Percentiles rank a stretch among this genome's conserved stretches.
Evolutionary conservation across 345 rosid species (phyloP).

Genomic region (Eucalyptus dawsonii): DNA sequence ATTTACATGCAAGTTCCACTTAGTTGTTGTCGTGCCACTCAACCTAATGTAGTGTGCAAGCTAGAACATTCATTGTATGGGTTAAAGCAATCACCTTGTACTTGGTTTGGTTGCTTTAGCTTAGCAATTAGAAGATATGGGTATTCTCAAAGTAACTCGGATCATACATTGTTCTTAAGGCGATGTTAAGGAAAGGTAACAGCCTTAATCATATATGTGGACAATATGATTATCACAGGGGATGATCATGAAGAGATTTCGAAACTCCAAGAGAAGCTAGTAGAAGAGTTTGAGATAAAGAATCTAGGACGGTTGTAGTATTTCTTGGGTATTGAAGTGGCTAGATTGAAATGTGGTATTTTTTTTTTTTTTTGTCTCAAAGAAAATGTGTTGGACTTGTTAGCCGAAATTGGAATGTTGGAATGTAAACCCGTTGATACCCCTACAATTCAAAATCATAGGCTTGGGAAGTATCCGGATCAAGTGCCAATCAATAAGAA

Average conservation of each 20-base stretch:
- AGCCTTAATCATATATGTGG: neutral
- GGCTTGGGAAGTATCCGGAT: neutral
- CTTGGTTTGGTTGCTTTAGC: neutral
- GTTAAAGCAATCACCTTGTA: neutral
- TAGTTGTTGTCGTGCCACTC: neutral
- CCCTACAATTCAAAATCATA: no score
- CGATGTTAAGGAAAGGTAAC: neutral
- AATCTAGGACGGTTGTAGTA: neutral
- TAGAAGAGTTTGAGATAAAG: neutral
- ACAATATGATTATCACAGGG: neutral
- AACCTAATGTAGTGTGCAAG: neutral
- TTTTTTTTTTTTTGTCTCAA: neutral
- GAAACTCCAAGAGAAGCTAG: neutral
- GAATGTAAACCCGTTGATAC: neutral
- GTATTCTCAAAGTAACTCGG: neutral
- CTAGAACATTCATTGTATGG: neutral
- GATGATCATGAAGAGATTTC: neutral
- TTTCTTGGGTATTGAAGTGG: neutral
- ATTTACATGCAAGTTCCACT: neutral
- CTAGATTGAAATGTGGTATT: neutral
- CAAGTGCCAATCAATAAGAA: neutral
- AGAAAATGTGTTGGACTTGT: neutral
- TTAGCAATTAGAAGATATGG: neutral
- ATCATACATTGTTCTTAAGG: neutral
- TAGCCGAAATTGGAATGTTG: neutral